These are phyloP conservation scores for Chloromonas sp. DNA, from an alignment of 163 green algal species.

Conservation along the genomic window DNA sequence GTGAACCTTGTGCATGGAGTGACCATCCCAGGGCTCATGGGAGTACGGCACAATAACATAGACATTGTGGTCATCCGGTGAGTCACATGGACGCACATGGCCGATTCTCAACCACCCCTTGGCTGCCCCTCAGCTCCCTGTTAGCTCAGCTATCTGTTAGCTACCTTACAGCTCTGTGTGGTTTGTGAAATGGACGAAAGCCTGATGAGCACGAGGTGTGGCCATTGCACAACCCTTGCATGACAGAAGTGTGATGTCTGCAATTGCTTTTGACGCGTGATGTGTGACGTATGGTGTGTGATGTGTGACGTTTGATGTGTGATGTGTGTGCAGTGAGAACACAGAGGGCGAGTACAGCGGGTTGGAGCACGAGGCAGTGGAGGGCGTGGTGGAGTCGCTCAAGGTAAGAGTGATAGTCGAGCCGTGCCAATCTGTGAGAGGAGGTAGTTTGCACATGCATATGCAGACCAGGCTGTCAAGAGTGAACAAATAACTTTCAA, in stretches of 20 bases:
- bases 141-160: background rate
- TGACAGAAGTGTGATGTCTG: too few relatives aligned
- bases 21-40: conserved; percentile 39
- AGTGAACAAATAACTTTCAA: too few relatives aligned
- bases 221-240: too few relatives aligned
- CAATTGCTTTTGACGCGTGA: too few relatives aligned
- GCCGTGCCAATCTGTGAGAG: too few relatives aligned
- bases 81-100: background rate
- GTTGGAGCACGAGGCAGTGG: conserved; percentile 80
- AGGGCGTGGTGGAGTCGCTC: conserved; percentile 48
- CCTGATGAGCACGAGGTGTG: too few relatives aligned
- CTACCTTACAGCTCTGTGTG: background rate
- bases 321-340: conserved; percentile 60
- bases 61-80: conserved; percentile 77
- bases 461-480: too few relatives aligned
- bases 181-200: background rate
- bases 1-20: conserved; percentile 70
- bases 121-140: too few relatives aligned
- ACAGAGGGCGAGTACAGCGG: conserved; percentile 83
- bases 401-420: background rate
- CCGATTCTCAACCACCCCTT: too few relatives aligned
- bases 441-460: too few relatives aligned
- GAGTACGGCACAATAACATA: conserved; percentile 57
- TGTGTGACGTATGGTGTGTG: too few relatives aligned
- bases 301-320: too few relatives aligned